Evolutionary conservation across 345 rosid genomes (phyloP).

Genomic region (Camelina neglecta): DNA sequence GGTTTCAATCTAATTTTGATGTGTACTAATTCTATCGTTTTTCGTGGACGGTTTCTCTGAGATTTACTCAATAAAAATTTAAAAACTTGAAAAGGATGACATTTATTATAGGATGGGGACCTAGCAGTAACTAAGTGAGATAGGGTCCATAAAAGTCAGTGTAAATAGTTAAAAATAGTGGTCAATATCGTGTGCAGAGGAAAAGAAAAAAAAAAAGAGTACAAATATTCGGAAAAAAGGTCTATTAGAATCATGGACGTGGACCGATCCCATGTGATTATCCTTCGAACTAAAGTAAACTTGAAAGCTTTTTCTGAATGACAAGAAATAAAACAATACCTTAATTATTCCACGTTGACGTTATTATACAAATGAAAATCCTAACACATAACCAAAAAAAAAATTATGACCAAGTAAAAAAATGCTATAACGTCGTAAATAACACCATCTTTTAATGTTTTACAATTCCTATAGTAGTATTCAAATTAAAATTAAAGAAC

Average conservation of each 20-base stretch:
- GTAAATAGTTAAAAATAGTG: slow-evolving; percentile 37
- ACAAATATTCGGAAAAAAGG: slow-evolving; percentile 19
- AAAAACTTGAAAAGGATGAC: not conserved
- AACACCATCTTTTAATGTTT: not conserved
- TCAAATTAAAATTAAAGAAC: not conserved
- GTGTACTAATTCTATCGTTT: not conserved
- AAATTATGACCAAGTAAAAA: not conserved
- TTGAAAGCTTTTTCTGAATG: slow-evolving; percentile 16
- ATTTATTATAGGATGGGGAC: slow-evolving; percentile 15
- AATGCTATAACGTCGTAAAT: not conserved
- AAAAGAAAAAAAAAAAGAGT: slow-evolving; percentile 28
- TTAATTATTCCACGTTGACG: slow-evolving; percentile 28
- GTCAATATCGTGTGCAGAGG: slow-evolving; percentile 42
- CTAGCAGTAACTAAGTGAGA: not conserved
- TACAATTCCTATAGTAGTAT: not conserved
- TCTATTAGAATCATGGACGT: slow-evolving; percentile 35
- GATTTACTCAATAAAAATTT: not conserved
- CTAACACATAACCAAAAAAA: not conserved
- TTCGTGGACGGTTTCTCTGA: not conserved
- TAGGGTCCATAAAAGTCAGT: slow-evolving; percentile 39
- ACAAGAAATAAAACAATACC: not conserved
- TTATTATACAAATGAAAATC: slow-evolving; percentile 4
- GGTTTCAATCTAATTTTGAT: slow-evolving; percentile 22
- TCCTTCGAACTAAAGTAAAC: slow-evolving; percentile 44
- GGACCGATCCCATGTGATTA: slow-evolving; percentile 42